Evolutionary conservation across 208 protist genomes (phyloP).

Genomic region (Vickermania spadyakhi): DNA sequence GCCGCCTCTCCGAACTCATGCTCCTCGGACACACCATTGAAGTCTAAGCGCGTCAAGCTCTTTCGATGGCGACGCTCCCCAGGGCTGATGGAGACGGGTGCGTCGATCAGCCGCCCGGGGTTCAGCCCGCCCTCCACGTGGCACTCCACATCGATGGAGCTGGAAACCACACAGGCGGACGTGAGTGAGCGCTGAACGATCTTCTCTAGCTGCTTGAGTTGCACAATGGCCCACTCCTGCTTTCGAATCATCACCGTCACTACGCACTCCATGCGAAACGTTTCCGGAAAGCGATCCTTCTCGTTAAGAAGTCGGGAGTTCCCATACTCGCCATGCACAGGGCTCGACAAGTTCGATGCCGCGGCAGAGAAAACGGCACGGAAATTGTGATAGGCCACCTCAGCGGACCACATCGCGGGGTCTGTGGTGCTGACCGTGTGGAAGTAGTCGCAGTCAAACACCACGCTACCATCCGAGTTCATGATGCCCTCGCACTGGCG

Average conservation of each 20-base stretch:
- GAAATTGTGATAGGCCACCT: constrained; percentile 71
- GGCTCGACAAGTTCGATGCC: neutral
- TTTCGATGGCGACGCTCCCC: neutral
- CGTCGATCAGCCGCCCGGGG: neutral
- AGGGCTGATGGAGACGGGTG: constrained; percentile 19
- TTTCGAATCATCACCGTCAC: constrained; percentile 57
- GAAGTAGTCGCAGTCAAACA: constrained; percentile 69
- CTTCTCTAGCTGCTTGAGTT: constrained; percentile 50
- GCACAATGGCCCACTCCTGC: constrained; percentile 54
- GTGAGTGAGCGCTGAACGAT: constrained; percentile 61
- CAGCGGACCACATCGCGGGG: constrained; percentile 52
- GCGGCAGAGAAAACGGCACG: constrained; percentile 2
- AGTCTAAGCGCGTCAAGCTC: neutral
- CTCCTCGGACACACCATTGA: neutral
- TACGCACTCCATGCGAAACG: constrained; percentile 48
- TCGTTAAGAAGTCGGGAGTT: neutral
- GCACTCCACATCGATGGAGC: constrained; percentile 48
- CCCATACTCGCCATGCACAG: neutral
- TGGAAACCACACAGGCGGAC: constrained; percentile 51
- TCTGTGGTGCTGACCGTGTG: constrained; percentile 53
- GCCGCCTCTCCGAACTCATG: neutral
- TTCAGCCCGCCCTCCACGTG: constrained; percentile 11
- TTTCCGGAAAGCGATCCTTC: neutral
- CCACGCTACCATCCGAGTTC: constrained; percentile 66
- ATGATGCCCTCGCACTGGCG: constrained; percentile 65